Conservation (phyloP, 768 basidiomycete genomes). For the Wakefieldia striispora region DNA sequence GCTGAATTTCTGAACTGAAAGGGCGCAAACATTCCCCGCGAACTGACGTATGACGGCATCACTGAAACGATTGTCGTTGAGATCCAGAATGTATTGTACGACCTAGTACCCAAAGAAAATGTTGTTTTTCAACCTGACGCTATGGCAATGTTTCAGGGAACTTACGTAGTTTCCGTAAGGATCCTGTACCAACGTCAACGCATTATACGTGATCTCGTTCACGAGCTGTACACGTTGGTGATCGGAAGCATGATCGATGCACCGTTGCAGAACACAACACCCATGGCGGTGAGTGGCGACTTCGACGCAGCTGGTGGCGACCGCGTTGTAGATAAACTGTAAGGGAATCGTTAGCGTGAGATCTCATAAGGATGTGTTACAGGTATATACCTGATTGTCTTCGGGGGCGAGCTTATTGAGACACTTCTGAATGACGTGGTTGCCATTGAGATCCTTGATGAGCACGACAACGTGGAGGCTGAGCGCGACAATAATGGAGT, state of each 20-base stretch:
- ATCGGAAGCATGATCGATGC: slow-evolving; percentile 97
- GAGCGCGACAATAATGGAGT: slow-evolving; percentile 93
- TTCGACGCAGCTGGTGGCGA: slow-evolving; percentile 97
- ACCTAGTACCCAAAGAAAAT: slow-evolving; percentile 50
- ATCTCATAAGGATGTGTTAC: background rate
- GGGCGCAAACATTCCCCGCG: slow-evolving; percentile 92
- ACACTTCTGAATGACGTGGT: slow-evolving; percentile 99
- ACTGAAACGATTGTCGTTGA: slow-evolving; percentile 98
- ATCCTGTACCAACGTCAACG: slow-evolving; percentile 95
- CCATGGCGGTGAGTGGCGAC: slow-evolving; percentile 98
- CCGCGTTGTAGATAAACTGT: slow-evolving; percentile 98
- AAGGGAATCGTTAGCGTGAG: background rate
- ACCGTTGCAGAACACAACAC: slow-evolving; percentile 96
- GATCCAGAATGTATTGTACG: slow-evolving; percentile 96
- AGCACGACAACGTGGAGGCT: slow-evolving; percentile 97
- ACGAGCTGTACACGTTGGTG: slow-evolving; percentile 94
- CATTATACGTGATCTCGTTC: slow-evolving; percentile 98
- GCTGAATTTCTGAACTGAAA: slow-evolving; percentile 99
- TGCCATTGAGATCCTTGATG: slow-evolving; percentile 98
- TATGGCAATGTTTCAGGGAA: slow-evolving; percentile 4
- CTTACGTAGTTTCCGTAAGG: slow-evolving; percentile 90
- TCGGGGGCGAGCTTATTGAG: slow-evolving; percentile 97
- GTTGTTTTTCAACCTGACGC: background rate
- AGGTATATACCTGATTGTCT: slow-evolving; percentile 81
- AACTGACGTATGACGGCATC: slow-evolving; percentile 98